Percentiles rank a stretch among this genome's conserved stretches.
phyloP scores from a whole-genome alignment of 495 filamentous ascomycete species.

The Corynascus novoguineensis region DNA sequence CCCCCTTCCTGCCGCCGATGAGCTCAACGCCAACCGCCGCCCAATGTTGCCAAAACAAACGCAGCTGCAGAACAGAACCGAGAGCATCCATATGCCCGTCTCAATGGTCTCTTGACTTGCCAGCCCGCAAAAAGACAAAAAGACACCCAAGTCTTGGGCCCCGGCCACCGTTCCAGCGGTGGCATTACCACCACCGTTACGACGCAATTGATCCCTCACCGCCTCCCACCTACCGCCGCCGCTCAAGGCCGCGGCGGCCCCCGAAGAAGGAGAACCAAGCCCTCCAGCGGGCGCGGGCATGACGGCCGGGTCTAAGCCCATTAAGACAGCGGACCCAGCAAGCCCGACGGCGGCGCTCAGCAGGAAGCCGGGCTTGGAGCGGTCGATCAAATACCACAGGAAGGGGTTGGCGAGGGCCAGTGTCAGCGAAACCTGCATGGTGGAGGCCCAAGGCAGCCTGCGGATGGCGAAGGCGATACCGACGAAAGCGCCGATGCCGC shows the following conservation, averaged over 20 bases:
- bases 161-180: neutral
- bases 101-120: constrained; percentile 72
- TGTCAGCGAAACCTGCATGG: constrained; percentile 83
- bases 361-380: constrained; percentile 75
- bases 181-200: neutral
- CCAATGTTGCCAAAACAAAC: constrained; percentile 97
- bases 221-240: neutral
- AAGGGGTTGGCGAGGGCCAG: constrained; percentile 90
- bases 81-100: constrained; percentile 79
- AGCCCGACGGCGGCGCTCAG: constrained; percentile 67
- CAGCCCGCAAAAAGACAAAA: constrained; percentile 26
- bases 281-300: neutral
- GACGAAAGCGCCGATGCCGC: constrained; percentile 88
- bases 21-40: constrained; percentile 60
- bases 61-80: constrained; percentile 87
- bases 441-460: constrained; percentile 86
- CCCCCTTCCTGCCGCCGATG: constrained; percentile 29
- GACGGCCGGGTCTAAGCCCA: constrained; percentile 67
- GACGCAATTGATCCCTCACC: neutral
- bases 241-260: neutral
- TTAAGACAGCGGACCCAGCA: constrained; percentile 63
- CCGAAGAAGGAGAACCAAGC: neutral
- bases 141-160: too few species aligned
- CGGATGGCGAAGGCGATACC: constrained; percentile 97
- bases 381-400: constrained; percentile 93